Percentiles rank a stretch among this genome's conserved stretches.
These are phyloP conservation scores for Candida sithepensis DNA, from an alignment of 805 yeast genomes.

Conservation along the genomic window DNA sequence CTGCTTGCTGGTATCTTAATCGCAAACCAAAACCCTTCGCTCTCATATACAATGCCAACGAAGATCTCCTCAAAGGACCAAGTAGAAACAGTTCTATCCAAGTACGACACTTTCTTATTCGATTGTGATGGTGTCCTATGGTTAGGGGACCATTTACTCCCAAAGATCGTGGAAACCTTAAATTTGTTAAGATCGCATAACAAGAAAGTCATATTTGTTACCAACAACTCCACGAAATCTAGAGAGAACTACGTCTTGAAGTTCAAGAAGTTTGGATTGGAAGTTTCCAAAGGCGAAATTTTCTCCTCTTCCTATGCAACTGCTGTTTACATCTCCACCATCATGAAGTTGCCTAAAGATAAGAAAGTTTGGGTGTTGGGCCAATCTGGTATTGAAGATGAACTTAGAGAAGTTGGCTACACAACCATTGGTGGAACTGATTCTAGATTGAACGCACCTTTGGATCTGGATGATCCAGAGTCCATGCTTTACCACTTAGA, in stretches of 20 bases:
- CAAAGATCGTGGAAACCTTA: conserved; percentile 74
- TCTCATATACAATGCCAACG: conserved; percentile 34
- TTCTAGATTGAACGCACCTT: conserved; percentile 48
- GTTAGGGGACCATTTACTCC: conserved; percentile 81
- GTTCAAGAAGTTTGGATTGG: conserved; percentile 58
- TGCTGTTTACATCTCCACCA: conserved; percentile 78
- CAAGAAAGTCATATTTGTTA: conserved; percentile 82
- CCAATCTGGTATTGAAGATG: conserved; percentile 80
- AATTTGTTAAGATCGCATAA: conserved; percentile 47
- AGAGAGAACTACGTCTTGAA: conserved; percentile 72
- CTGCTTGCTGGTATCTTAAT: too few relatives aligned
- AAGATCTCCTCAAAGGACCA: conserved; percentile 47
- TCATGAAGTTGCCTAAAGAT: conserved; percentile 66
- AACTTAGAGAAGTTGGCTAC: conserved; percentile 72
- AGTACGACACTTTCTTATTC: conserved; percentile 82
- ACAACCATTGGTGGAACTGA: conserved; percentile 81
- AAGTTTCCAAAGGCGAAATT: conserved; percentile 57
- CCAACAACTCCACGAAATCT: conserved; percentile 93
- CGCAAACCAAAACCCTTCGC: too few relatives aligned
- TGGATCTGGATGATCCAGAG: conserved; percentile 55
- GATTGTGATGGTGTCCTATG: conserved; percentile 98
- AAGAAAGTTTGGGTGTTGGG: conserved; percentile 89
- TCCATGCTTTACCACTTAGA: conserved; percentile 60
- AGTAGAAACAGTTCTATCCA: conserved; percentile 51
- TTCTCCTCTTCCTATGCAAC: conserved; percentile 92